Conservation (phyloP, 1,284 basidiomycete genomes). For the Ganoderma sinense region DNA sequence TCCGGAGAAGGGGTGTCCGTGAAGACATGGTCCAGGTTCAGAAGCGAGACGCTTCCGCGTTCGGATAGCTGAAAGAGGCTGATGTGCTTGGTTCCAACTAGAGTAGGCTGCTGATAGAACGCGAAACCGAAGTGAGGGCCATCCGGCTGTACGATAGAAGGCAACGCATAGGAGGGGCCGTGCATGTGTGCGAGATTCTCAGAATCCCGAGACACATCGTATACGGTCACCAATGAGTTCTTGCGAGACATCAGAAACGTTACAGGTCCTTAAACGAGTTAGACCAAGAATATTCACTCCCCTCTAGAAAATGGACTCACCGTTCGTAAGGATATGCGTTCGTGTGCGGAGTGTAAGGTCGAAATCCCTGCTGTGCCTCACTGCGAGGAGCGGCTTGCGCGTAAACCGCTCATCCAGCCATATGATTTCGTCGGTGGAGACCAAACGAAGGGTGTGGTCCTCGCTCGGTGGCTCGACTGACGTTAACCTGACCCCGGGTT, state of each 20-base stretch:
- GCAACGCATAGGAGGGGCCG: conserved; percentile 53
- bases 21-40: conserved; percentile 44
- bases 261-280: conserved; percentile 42
- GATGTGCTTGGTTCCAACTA: conserved; percentile 35
- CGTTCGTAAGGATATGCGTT: conserved; percentile 45
- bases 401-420: conserved; percentile 73
- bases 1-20: conserved; percentile 15
- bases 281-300: not conserved
- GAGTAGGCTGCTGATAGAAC: conserved; percentile 47
- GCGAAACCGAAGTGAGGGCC: conserved; percentile 52
- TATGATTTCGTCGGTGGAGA: conserved; percentile 65
- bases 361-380: conserved; percentile 64
- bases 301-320: conserved; percentile 40
- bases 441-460: conserved; percentile 57
- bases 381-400: conserved; percentile 61
- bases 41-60: conserved; percentile 54
- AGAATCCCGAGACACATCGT: conserved; percentile 58
- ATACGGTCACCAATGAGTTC: conserved; percentile 66
- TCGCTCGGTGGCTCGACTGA: conserved; percentile 52
- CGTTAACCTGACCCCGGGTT: conserved; percentile 52
- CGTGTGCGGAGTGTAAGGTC: conserved; percentile 61
- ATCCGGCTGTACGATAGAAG: conserved; percentile 40
- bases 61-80: conserved; percentile 57
- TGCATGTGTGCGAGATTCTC: conserved; percentile 52
- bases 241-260: conserved; percentile 65